These are phyloP conservation scores for Paralagenidium karlingii DNA, from an alignment of 352 stramenopile genomes.

Conservation along the genomic window DNA sequence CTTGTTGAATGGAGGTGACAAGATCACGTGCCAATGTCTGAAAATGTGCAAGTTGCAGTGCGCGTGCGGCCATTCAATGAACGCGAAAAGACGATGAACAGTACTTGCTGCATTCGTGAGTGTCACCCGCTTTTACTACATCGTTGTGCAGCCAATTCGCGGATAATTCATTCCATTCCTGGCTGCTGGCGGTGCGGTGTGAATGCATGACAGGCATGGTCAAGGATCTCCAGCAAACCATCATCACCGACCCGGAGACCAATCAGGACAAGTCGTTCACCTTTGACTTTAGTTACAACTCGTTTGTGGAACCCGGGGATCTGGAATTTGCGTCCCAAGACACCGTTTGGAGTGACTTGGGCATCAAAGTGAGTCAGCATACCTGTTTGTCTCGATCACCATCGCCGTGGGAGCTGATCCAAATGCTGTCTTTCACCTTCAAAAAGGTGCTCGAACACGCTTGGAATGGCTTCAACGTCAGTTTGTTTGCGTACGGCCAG, in stretches of 20 bases:
- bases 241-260: slow-evolving; percentile 74
- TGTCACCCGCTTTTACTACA: background rate
- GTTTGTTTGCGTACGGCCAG: slow-evolving; percentile 79
- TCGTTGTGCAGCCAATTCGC: background rate
- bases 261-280: slow-evolving; percentile 68
- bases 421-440: no score
- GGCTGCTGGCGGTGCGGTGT: no score
- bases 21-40: no score
- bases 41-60: slow-evolving; percentile 79
- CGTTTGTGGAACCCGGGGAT: slow-evolving; percentile 39
- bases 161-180: no score
- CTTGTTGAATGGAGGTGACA: no score
- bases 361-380: slow-evolving; percentile 42
- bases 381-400: no score
- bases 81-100: slow-evolving; percentile 59
- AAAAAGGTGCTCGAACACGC: slow-evolving; percentile 77
- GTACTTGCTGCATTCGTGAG: slow-evolving; percentile 56
- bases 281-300: slow-evolving; percentile 86
- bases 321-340: slow-evolving; percentile 59
- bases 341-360: slow-evolving; percentile 80
- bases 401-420: no score
- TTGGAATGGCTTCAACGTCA: slow-evolving; percentile 86
- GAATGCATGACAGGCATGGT: slow-evolving; percentile 33
- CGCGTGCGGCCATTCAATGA: slow-evolving; percentile 75
- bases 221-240: slow-evolving; percentile 66